Base-by-base conservation (phyloP, 495 filamentous ascomycete species). In the Penicillium ucsense region DNA sequence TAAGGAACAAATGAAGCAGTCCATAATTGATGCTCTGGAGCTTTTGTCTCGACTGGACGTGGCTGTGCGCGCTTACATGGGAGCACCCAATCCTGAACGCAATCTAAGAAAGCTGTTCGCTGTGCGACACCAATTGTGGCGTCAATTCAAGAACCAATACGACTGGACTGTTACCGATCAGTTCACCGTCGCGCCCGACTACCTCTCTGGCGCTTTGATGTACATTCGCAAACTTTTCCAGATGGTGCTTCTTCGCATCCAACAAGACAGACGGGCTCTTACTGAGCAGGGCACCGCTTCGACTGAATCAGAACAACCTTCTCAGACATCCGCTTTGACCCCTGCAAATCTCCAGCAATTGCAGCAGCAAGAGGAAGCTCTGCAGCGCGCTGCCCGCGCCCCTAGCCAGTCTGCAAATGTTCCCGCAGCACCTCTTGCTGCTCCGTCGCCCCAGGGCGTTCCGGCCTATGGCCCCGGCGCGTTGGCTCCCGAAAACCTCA, bases 371-470 rank as follows among this genome's bases (percentile, higher is more conserved):
- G 63, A 76, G 47, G 71, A 77, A 47, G 68, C 67, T 32, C 59
- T 65, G 8, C 64, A 70, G 47, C 63, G 62, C 31, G 67, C 67
- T 31, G 63, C 65, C 36, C 59, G 73, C 31, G 66, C 67, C 20
- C 82, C 84, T 45, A 81, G 79, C 52, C 74, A 83, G 27, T 78
- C 73, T 50, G 68, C 76, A 27, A 85, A 78, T 1, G 72, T 79
- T 0, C 61, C 80, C 0, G 79, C 83, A 0, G 86, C 86, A 59
- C 75, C 74, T 38, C 76, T 90, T 49, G 82, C 81, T 20, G 74
- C 76, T 6, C 77, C 83, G 36, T 87, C 88, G 32, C 88, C 86
- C 11, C 74, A 83, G 39, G 85, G 86, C 4, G 73, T 82, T 27
- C 85, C 88, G 9, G 61, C 61, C 7, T 77, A 75, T 52, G 70